Evolutionary conservation across 73 alveolate species (phyloP).

Genomic region (Paramecium bursaria): DNA sequence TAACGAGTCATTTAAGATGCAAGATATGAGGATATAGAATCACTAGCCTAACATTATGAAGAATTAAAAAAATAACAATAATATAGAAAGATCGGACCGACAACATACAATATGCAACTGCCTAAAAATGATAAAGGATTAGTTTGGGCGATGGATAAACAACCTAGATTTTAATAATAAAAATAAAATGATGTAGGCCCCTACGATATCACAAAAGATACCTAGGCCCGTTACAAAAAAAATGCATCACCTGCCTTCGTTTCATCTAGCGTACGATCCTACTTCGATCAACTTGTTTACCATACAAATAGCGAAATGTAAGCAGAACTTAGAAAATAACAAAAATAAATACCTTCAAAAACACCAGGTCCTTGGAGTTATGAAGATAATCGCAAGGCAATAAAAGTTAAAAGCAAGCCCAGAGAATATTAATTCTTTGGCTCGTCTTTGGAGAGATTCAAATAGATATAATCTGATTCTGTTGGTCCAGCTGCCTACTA

Average conservation of each 20-base stretch:
- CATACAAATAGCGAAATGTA: constrained; percentile 39
- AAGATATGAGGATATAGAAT: constrained; percentile 42
- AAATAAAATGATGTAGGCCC: constrained; percentile 31
- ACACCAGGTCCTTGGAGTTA: constrained; percentile 45
- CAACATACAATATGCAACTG: background rate
- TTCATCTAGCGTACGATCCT: constrained; percentile 38
- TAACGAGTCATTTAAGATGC: background rate
- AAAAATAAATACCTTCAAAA: background rate
- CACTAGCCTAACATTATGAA: constrained; percentile 44
- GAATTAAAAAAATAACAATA: background rate
- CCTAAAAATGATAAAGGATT: background rate
- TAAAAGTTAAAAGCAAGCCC: background rate
- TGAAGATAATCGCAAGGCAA: constrained; percentile 1
- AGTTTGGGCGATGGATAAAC: background rate
- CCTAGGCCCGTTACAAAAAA: too few relatives aligned
- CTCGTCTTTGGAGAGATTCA: constrained; percentile 20
- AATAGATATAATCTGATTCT: background rate
- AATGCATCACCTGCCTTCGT: constrained; percentile 36
- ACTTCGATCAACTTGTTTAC: constrained; percentile 12
- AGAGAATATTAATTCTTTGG: constrained; percentile 26
- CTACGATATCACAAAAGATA: too few relatives aligned
- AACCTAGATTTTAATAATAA: constrained; percentile 12
- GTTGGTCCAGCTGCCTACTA: constrained; percentile 22
- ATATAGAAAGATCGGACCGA: constrained; percentile 5
- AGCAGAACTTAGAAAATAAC: constrained; percentile 12